These are phyloP conservation scores for Phytopythium chamaehyphon DNA, from an alignment of 352 stramenopile genomes.

Conservation along the genomic window DNA sequence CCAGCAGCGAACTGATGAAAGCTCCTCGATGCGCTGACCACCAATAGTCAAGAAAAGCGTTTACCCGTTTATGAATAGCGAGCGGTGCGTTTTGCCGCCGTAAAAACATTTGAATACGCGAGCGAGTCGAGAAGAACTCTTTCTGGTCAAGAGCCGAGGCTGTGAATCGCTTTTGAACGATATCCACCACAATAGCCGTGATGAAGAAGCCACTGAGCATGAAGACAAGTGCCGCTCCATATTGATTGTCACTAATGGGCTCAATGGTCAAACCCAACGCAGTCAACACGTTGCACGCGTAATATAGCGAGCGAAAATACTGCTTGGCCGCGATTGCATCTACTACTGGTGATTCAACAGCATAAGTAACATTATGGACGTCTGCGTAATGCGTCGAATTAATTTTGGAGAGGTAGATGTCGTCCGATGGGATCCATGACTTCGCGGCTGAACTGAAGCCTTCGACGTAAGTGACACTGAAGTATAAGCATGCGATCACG, in stretches of 20 bases:
- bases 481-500: slow-evolving; percentile 52
- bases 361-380: slow-evolving; percentile 14
- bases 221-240: slow-evolving; percentile 43
- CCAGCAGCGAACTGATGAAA: slow-evolving; percentile 50
- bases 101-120: slow-evolving; percentile 63
- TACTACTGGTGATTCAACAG: slow-evolving; percentile 14
- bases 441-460: slow-evolving; percentile 39
- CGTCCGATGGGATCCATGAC: slow-evolving; percentile 44
- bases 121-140: slow-evolving; percentile 56
- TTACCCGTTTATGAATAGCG: slow-evolving; percentile 58
- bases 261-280: slow-evolving; percentile 45
- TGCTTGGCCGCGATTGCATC: slow-evolving; percentile 28
- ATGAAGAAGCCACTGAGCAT: slow-evolving; percentile 78
- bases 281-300: slow-evolving; percentile 52
- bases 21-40: slow-evolving; percentile 66
- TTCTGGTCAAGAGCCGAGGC: slow-evolving; percentile 72
- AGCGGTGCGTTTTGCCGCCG: slow-evolving; percentile 54
- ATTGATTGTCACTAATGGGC: slow-evolving; percentile 45
- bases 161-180: slow-evolving; percentile 75
- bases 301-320: slow-evolving; percentile 66
- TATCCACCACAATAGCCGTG: slow-evolving; percentile 66
- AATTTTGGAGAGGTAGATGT: slow-evolving; percentile 32
- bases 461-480: slow-evolving; percentile 55
- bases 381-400: slow-evolving; percentile 35
- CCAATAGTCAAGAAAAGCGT: slow-evolving; percentile 70